Conservation (phyloP, 208 protist species). For the Acanthamoeba healyi region DNA sequence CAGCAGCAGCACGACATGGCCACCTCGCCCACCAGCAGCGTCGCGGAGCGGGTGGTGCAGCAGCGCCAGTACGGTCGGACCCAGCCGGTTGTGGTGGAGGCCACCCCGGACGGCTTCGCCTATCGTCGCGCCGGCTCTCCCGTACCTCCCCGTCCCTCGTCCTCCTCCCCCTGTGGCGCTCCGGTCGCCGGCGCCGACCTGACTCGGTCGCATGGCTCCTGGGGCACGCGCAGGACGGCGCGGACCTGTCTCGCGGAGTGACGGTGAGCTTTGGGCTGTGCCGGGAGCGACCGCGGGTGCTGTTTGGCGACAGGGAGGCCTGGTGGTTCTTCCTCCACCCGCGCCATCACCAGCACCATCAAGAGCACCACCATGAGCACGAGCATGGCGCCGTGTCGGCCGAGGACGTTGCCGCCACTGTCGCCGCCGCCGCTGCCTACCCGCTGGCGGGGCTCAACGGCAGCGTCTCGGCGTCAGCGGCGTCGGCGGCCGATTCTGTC, state of each 20-base stretch:
- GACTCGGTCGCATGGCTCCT: not conserved
- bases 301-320: not conserved
- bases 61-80: not conserved
- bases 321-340: constrained; percentile 35
- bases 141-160: not conserved
- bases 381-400: too few relatives aligned
- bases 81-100: not conserved
- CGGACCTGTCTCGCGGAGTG: not conserved
- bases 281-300: not conserved
- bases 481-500: not conserved
- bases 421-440: too few relatives aligned
- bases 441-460: not conserved
- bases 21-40: too few relatives aligned
- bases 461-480: not conserved
- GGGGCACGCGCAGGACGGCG: not conserved
- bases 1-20: too few relatives aligned
- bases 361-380: too few relatives aligned
- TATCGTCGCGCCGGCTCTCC: not conserved
- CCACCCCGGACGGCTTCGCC: not conserved
- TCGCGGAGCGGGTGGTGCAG: too few relatives aligned
- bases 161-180: too few relatives aligned
- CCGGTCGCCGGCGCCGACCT: too few relatives aligned
- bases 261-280: not conserved
- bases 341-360: too few relatives aligned
- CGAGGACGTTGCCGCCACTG: too few relatives aligned